Base-by-base conservation (phyloP, 1,139 yeast genomes). In the Saccharomyces hybrid region DNA sequence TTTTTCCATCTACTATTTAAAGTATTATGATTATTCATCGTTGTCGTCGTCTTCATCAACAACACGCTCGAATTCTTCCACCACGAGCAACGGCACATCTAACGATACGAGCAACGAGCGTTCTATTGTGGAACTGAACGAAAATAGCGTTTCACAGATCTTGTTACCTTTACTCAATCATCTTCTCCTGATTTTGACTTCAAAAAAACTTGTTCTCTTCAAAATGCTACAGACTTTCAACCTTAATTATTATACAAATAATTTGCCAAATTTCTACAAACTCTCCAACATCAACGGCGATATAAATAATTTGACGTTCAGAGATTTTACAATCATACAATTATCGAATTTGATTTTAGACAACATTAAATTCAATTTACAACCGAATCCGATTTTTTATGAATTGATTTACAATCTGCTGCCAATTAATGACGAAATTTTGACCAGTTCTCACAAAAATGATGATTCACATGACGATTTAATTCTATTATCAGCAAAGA, bases 261-360 rank as follows among this genome's bases (percentile, higher is more conserved):
- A 73, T 32, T 66, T 84, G 25, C 88, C 89, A 3, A 71, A 71
- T 46, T 72, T 70, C 47, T 80, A 75, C 68, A 77, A 75, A 60
- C 58, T 75, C 46, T 60, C 68, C 14, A 56, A 59, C 30, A 38
- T 38, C 20, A 38, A 38, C 13, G 64, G 64, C 13, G 64, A 61
- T 44, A 64, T 65, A n/a, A 57, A 56, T 14, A 58, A 58, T 46
- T 62, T 75, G 8, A 82, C 88, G 0, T 78, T 81, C 50, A 70
- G 93, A 58, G 95, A 86, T 68, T 83, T 83, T 57, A 54, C 82
- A 5, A 74, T 84, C 0, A 73, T 78, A 9, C 86, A 83, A 51
- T 65, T 82, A 5, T 77, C 83, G 52, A 72, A 71, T 38, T 59
- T 77, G 27, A 63, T 78, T 6, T 57, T 65, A 7, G 58, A 67